Evolutionary conservation across 768 basidiomycete genomes (phyloP), one percentile per base, ranked within the genome.

Genomic region (Leccinum boreale): DNA sequence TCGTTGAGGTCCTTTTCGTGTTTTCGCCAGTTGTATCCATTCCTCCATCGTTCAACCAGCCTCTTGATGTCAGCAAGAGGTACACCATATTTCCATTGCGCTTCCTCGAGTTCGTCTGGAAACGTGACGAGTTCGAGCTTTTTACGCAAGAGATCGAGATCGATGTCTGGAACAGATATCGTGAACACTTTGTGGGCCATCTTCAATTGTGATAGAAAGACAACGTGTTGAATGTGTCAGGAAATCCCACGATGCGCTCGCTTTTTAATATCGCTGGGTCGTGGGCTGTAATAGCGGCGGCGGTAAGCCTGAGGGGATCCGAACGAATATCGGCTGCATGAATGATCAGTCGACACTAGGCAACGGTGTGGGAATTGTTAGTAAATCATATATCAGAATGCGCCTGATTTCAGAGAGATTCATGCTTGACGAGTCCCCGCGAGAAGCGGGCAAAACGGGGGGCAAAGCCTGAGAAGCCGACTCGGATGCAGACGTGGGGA

Each of bases 91-190:
- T 74, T 76, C 75, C 79, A 77, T 0, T 71, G 78, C 0, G 77
- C 79, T 21, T 77, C 74, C 10, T 83, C 75, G 2, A 87, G 73
- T 58, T 86, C 85, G 63, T 85, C 82, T 0, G 86, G 86, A n/a
- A 85, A 75, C 1, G 67, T 71, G 0, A 78, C 65, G 15, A 81
- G 72, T 0, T 70, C 73, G 12, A 87, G 80, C 60, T 83, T 86
- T 44, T 67, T 63, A 7, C 67, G 67, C 14, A 86, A 74, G 14
- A 70, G 28, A 0, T 68, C 64, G 24, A 87, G 67, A 15, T 75
- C 64, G 1, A 65, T 65, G 45, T 81, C 80, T 0, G 83, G 57
- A 12, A 87, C 63, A 6, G 75, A 52, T 36, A 87, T 77, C 35
- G 64, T 74, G 78, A 85, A 87, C 0, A 78, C 69, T 6, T 61